phyloP scores from a whole-genome alignment of 371 early-diverging fungal genomes.

The Mucor circinelloides region DNA sequence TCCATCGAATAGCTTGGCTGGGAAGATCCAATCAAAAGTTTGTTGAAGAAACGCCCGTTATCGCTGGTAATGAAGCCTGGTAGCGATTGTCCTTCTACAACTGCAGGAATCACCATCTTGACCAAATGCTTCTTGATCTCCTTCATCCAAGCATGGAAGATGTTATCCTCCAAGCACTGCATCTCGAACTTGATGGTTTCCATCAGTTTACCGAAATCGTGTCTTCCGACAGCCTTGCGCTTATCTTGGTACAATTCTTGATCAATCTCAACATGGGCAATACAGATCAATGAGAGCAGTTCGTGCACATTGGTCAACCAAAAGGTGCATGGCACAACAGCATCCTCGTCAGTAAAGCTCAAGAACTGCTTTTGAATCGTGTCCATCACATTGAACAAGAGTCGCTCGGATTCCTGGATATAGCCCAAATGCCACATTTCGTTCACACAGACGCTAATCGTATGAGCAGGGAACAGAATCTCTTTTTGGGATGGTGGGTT shows the following conservation, averaged over 20 bases:
- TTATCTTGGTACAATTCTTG: conserved; percentile 34
- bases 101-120: conserved; percentile 92
- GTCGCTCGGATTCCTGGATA: conserved; percentile 76
- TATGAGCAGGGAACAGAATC: conserved; percentile 91
- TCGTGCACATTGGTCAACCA: conserved; percentile 97
- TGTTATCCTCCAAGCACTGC: conserved; percentile 70
- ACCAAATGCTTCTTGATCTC: conserved; percentile 89
- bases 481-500: conserved; percentile 82
- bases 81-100: conserved; percentile 91
- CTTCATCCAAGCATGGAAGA: conserved; percentile 87
- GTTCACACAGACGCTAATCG: conserved; percentile 81
- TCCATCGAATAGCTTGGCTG: conserved; percentile 86
- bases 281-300: conserved; percentile 67
- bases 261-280: conserved; percentile 42
- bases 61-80: conserved; percentile 92
- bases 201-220: conserved; percentile 56
- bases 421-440: conserved; percentile 87
- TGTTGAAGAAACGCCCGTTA: conserved; percentile 81
- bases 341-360: conserved; percentile 58
- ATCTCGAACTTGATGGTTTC: conserved; percentile 68
- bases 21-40: conserved; percentile 71
- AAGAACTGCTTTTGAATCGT: conserved; percentile 76
- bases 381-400: conserved; percentile 85
- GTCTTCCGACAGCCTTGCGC: conserved; percentile 33
- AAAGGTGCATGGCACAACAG: conserved; percentile 71